phyloP scores from a whole-genome alignment of 1,139 yeast species.

The Scheffersomyces titani region DNA sequence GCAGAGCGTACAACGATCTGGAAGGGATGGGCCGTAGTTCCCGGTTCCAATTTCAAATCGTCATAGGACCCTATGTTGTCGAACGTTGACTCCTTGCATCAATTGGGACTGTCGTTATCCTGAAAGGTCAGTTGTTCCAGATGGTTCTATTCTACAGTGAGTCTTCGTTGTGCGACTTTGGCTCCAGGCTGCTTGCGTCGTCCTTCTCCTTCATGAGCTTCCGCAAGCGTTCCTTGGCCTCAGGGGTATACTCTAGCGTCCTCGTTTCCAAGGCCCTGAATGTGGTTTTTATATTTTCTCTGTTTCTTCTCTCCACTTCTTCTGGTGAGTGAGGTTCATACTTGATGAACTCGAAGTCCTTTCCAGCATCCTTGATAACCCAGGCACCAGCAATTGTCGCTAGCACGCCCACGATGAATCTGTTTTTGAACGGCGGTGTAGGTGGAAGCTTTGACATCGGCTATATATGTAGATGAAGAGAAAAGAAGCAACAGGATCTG shows the following conservation, averaged over 20 bases:
- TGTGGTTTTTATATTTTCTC: constrained; percentile 31
- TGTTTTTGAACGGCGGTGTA: constrained; percentile 38
- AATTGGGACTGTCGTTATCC: not conserved
- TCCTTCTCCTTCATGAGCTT: constrained; percentile 23
- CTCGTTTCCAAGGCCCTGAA: constrained; percentile 37
- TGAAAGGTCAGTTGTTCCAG: not conserved
- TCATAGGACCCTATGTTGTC: not conserved
- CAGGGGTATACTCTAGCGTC: constrained; percentile 46
- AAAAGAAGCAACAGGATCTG: not conserved
- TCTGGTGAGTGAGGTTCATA: constrained; percentile 41
- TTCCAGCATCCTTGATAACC: constrained; percentile 35
- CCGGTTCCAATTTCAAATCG: not conserved
- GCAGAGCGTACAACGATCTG: not conserved
- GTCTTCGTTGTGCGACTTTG: not conserved
- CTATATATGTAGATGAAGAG: not conserved
- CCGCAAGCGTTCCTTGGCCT: constrained; percentile 38
- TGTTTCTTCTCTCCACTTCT: constrained; percentile 40
- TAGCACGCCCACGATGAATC: constrained; percentile 38
- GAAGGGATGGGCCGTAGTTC: not conserved
- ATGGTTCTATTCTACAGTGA: not conserved
- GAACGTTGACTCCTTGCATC: not conserved
- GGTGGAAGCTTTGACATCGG: constrained; percentile 17
- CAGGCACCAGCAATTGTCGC: constrained; percentile 37
- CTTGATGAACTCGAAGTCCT: constrained; percentile 43
- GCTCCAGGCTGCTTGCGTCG: constrained; percentile 2